phyloP scores from a whole-genome alignment of 2,329 filamentous ascomycete species.

The Calonectria multiphialidica region DNA sequence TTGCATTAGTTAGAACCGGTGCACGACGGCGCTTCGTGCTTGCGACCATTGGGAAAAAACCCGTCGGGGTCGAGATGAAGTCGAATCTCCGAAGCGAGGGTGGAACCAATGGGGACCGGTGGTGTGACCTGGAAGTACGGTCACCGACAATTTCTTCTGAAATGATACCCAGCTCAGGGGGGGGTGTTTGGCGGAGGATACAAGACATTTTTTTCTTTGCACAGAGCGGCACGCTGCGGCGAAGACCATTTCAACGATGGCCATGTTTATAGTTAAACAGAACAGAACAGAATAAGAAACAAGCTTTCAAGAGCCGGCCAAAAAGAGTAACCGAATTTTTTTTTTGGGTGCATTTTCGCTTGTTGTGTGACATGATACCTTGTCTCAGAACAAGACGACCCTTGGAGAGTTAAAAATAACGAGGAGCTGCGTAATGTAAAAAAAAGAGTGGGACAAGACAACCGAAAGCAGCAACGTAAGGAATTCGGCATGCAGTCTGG shows the following conservation, averaged over 20 bases:
- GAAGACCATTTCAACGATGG: background rate
- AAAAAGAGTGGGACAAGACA: background rate
- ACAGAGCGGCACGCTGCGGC: background rate
- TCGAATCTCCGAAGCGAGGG: conserved; percentile 24
- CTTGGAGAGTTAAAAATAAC: background rate
- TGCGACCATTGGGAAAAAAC: conserved; percentile 15
- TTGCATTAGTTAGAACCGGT: conserved; percentile 31
- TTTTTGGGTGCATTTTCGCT: background rate
- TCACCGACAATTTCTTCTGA: conserved; percentile 19
- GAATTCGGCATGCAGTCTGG: background rate
- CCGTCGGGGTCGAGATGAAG: conserved; percentile 16
- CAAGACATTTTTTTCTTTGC: background rate
- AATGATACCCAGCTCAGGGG: conserved; percentile 37
- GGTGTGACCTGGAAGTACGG: conserved; percentile 27
- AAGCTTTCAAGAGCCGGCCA: conserved; percentile 2
- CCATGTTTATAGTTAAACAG: conserved; percentile 10
- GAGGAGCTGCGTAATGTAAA: background rate
- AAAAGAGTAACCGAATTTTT: background rate
- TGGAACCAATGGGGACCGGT: conserved; percentile 19
- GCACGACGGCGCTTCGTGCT: conserved; percentile 27
- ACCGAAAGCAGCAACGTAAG: background rate
- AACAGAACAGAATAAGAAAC: background rate
- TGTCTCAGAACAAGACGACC: background rate
- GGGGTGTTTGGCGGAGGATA: conserved; percentile 20
- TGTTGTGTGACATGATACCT: background rate